Base-by-base conservation (phyloP, 2,329 filamentous ascomycete genomes). In the Drechslera avenae region DNA sequence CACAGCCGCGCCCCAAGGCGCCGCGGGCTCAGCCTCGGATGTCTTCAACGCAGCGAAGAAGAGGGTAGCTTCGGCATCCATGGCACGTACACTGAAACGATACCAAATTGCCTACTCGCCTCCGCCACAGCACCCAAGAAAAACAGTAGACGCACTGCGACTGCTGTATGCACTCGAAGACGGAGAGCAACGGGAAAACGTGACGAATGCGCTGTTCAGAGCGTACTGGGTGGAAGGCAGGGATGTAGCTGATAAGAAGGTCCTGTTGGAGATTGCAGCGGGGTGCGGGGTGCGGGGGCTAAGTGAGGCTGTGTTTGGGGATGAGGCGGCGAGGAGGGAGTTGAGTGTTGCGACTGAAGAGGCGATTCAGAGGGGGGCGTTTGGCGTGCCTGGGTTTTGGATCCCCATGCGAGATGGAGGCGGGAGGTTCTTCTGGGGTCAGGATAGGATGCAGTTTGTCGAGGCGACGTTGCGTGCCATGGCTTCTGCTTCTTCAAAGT, bases 371-470 rank as follows among this genome's bases (percentile, higher is more conserved):
- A 43, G 68, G n/a, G 69, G 70, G 4, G 69, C 67, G 8, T 71
- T 71, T 39, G 69, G 70, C 8, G 69, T 73, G 1, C 70, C 69
- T 3, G 66, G 64, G 0, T 73, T 73, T 19, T 73, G 68, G 68
- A 60, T 73, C 4, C 63, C 63, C 0, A 52, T 62, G 56, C 46
- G 3, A 4, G 31, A 48, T 28, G 49, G 33, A 5, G 39, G 16
- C 4, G 69, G 68, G 0, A 48, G 69, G 7, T 70, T 68, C 39
- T 72, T 63, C 19, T 73, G 68, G 69, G 70, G 70, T 1, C 69
- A 73, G 43, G 70, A 72, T 54, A 62, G 67, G 0, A 72, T 73
- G 68, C 68, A 72, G 40, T 71, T 73, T 33, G 70, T 72, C 2
- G 69, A 73, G 37, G 70, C 67, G 1, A 54, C 61, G 3, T 40